These are phyloP conservation scores for Cyclostephanos tholiformis DNA, from an alignment of 108 stramenopile species.

Conservation along the genomic window DNA sequence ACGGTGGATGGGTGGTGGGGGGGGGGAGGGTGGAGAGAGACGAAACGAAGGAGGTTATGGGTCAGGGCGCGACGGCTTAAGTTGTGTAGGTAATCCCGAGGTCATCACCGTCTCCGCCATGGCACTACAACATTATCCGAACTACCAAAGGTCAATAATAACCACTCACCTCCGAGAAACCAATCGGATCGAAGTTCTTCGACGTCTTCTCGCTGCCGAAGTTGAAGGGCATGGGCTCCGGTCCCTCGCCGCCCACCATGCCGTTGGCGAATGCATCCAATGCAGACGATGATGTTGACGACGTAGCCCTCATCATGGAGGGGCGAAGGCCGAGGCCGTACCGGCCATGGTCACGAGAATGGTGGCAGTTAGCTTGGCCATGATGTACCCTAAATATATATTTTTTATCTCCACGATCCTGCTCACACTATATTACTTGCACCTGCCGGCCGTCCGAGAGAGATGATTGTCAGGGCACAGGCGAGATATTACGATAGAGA, in stretches of 20 bases:
- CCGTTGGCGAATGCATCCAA: slow-evolving; percentile 55
- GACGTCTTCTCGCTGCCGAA: slow-evolving; percentile 32
- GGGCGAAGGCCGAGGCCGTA: slow-evolving; percentile 59
- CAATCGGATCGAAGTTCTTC: slow-evolving; percentile 70
- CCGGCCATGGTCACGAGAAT: slow-evolving; percentile 39
- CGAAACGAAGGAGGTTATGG: too few species aligned
- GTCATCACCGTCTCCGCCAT: too few species aligned
- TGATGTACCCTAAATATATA: too few species aligned
- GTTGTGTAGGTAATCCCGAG: too few species aligned
- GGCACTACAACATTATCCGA: too few species aligned
- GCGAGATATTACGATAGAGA: background rate
- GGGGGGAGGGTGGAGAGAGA: slow-evolving; percentile 1
- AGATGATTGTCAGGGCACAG: too few species aligned
- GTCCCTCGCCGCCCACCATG: slow-evolving; percentile 64
- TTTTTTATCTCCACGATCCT: too few species aligned
- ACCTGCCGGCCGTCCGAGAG: too few species aligned
- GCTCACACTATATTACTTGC: too few species aligned
- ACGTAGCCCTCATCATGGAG: too few species aligned
- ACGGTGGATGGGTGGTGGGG: background rate
- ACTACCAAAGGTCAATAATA: too few species aligned
- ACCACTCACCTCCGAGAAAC: slow-evolving; percentile 63
- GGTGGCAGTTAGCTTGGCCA: slow-evolving; percentile 33
- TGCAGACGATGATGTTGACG: slow-evolving; percentile 18
- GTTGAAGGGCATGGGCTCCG: slow-evolving; percentile 65
- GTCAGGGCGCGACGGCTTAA: too few species aligned